phyloP scores from a whole-genome alignment of 306 rosid species.

The Casuarina cunninghamiana region DNA sequence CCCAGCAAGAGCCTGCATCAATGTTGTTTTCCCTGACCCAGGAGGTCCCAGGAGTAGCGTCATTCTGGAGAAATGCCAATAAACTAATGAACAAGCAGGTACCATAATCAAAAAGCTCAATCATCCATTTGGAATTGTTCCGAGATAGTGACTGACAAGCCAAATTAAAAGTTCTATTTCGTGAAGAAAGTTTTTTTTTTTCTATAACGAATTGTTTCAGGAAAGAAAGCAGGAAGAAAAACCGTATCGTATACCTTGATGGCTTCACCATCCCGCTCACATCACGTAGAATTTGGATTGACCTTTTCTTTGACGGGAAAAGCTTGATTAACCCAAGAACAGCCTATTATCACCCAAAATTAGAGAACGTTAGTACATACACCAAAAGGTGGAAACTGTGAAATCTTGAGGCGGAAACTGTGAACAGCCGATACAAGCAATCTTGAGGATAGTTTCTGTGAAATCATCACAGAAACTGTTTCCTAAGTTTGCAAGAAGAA shows the following conservation, averaged over 20 bases:
- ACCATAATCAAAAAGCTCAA: slow-evolving; percentile 4
- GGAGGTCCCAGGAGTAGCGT: slow-evolving; percentile 64
- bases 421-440: too few species aligned
- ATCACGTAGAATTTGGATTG: slow-evolving; percentile 50
- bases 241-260: slow-evolving; percentile 35
- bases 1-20: slow-evolving; percentile 52
- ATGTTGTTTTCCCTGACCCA: slow-evolving; percentile 58
- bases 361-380: neutral
- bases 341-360: slow-evolving; percentile 27
- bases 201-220: neutral
- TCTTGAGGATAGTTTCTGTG: neutral
- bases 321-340: slow-evolving; percentile 53
- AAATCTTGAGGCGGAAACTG: too few species aligned
- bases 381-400: neutral
- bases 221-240: too few species aligned
- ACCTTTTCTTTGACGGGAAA: slow-evolving; percentile 61
- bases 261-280: slow-evolving; percentile 53
- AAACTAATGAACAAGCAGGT: slow-evolving; percentile 3
- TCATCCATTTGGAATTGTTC: neutral
- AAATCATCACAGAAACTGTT: neutral
- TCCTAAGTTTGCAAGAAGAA: neutral
- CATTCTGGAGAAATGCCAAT: slow-evolving; percentile 32
- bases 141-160: neutral
- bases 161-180: neutral
- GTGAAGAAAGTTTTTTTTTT: neutral